Conservation (phyloP, 495 filamentous ascomycete genomes). For the Staphylotrichum tortipilum region DNA sequence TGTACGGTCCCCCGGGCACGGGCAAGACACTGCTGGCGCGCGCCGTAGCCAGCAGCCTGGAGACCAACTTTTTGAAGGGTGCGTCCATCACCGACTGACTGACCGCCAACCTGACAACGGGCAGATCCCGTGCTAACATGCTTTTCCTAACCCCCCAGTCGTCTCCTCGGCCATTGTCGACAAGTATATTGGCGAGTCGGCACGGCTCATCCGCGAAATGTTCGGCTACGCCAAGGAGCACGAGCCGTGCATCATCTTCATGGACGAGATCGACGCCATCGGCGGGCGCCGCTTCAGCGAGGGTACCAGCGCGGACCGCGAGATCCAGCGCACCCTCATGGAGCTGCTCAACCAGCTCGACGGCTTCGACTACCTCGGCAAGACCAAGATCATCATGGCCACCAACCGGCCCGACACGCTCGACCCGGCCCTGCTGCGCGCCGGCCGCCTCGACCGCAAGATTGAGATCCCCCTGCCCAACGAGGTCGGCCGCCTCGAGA, state of each 20-base stretch:
- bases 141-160: constrained; percentile 47
- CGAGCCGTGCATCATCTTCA: constrained; percentile 99
- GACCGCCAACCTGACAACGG: background rate
- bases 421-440: constrained; percentile 87
- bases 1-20: constrained; percentile 97
- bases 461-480: constrained; percentile 99
- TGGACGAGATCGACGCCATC: constrained; percentile 99
- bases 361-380: constrained; percentile 97
- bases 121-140: background rate
- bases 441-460: constrained; percentile 92
- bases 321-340: constrained; percentile 99
- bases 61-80: constrained; percentile 99
- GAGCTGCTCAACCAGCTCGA: constrained; percentile 98
- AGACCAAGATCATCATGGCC: constrained; percentile 99
- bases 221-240: constrained; percentile 99
- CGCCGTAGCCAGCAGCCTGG: constrained; percentile 91
- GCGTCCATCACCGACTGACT: no score
- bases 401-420: constrained; percentile 98
- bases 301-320: constrained; percentile 93
- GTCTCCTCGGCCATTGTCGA: constrained; percentile 99
- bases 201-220: constrained; percentile 96
- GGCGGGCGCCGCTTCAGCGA: constrained; percentile 97
- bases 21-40: constrained; percentile 94
- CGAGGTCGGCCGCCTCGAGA: constrained; percentile 93
- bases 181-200: constrained; percentile 99